A percentile compares a stretch with the other conserved stretches of the same genome.
These are phyloP conservation scores for Phialocephala sp. DNA, from an alignment of 2,329 filamentous ascomycete species.

Conservation along the genomic window DNA sequence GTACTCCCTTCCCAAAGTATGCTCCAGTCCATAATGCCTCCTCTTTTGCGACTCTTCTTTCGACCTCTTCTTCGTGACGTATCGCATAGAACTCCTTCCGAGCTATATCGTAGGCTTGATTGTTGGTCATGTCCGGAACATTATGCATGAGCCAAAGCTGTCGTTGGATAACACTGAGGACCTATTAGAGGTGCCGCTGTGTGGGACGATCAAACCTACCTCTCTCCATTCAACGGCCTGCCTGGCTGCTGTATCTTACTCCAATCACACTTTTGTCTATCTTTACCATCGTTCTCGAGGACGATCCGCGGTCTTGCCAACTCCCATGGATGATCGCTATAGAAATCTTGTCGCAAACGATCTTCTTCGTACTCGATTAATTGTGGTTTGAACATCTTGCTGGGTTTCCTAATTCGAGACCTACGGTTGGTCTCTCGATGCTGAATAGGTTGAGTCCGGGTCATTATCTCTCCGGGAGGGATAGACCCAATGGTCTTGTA, in stretches of 20 bases:
- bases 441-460: conserved; percentile 57
- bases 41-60: conserved; percentile 82
- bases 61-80: conserved; percentile 81
- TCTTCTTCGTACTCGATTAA: conserved; percentile 84
- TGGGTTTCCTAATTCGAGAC: conserved; percentile 62
- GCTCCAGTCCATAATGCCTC: conserved; percentile 86
- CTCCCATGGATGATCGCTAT: conserved; percentile 96
- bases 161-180: conserved; percentile 82
- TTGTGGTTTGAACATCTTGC: conserved; percentile 81
- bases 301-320: conserved; percentile 85
- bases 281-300: conserved; percentile 84
- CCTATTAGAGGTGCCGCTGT: conserved; percentile 25
- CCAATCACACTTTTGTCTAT: conserved; percentile 80
- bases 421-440: conserved; percentile 45
- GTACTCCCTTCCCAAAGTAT: conserved; percentile 79
- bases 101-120: conserved; percentile 81
- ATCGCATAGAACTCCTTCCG: conserved; percentile 90
- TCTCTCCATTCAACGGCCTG: conserved; percentile 81
- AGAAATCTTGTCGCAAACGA: conserved; percentile 79
- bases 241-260: conserved; percentile 75
- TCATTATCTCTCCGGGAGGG: conserved; percentile 63
- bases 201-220: conserved; percentile 55
- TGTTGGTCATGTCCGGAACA: conserved; percentile 60
- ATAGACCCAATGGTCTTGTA: conserved; percentile 42
- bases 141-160: conserved; percentile 84